These are phyloP conservation scores for Phialocephala sp. DNA, from an alignment of 2,329 filamentous ascomycete genomes.

Conservation along the genomic window DNA sequence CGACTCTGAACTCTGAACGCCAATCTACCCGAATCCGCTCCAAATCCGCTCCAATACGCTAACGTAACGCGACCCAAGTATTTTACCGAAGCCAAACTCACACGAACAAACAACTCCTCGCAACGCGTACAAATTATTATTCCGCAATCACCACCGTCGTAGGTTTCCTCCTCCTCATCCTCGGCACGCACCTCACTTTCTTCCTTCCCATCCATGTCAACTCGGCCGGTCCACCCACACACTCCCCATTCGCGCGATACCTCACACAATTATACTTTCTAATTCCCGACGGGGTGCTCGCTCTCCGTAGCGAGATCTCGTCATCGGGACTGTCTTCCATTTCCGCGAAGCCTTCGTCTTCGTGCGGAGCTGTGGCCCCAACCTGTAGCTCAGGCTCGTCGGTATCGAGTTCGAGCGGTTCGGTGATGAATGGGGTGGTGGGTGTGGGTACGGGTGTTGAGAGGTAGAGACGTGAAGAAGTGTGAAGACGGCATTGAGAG, in stretches of 20 bases:
- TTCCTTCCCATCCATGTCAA: slow-evolving; percentile 13
- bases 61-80: background rate
- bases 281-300: slow-evolving; percentile 31
- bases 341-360: slow-evolving; percentile 37
- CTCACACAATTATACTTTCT: slow-evolving; percentile 28
- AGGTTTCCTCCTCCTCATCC: slow-evolving; percentile 32
- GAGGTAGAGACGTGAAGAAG: background rate
- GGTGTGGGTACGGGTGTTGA: background rate
- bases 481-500: slow-evolving; percentile 31
- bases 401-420: background rate
- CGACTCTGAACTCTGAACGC: slow-evolving; percentile 6
- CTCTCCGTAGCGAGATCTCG: slow-evolving; percentile 30
- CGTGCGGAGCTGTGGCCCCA: slow-evolving; percentile 14
- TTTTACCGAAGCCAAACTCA: background rate
- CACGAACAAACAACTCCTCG: background rate
- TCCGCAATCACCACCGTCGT: background rate
- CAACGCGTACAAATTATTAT: background rate
- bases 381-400: background rate
- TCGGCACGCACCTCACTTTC: slow-evolving; percentile 27
- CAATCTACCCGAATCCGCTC: background rate
- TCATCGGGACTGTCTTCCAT: slow-evolving; percentile 21
- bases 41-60: background rate
- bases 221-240: background rate
- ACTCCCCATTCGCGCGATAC: slow-evolving; percentile 26
- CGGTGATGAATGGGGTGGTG: background rate